Evolutionary conservation across 352 stramenopile genomes (phyloP).

Genomic region (Globisporangium spiculum): DNA sequence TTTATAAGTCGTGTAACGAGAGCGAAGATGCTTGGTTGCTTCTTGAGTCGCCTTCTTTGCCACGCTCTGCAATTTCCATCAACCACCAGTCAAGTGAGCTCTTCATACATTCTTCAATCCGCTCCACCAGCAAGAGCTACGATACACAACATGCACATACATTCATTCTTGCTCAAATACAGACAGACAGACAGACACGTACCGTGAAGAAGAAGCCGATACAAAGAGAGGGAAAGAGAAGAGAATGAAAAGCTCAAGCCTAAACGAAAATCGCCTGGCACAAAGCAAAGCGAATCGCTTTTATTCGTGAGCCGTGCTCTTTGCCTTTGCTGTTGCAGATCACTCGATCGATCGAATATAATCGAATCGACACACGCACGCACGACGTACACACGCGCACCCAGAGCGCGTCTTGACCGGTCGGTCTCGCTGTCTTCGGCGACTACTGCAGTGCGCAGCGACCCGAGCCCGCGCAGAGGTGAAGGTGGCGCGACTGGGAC

Average conservation of each 20-base stretch:
- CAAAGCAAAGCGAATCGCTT: not conserved
- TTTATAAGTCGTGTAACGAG: not conserved
- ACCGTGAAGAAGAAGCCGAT: not conserved
- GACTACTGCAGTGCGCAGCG: not conserved
- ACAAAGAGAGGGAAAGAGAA: not conserved
- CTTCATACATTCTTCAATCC: not conserved
- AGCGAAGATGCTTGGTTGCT: not conserved
- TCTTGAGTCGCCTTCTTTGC: not conserved
- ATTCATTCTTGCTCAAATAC: not conserved
- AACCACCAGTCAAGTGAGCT: not conserved
- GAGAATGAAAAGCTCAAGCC: not conserved
- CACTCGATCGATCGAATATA: not conserved
- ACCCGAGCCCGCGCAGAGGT: conserved; percentile 9
- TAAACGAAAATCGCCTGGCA: not conserved
- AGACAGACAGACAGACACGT: not conserved
- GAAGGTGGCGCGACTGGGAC: conserved; percentile 4
- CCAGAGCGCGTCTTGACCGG: not conserved
- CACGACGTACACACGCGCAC: not conserved
- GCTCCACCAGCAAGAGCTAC: not conserved
- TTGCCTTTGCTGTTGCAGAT: not conserved
- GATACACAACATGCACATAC: not conserved
- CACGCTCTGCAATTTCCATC: conserved; percentile 6
- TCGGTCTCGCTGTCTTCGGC: not conserved
- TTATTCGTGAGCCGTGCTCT: not conserved
- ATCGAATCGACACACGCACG: not conserved